Evolutionary conservation across 495 filamentous ascomycete genomes (phyloP), one percentile per base, ranked within the genome.

Genomic region (Tetracladium marchalianum): DNA sequence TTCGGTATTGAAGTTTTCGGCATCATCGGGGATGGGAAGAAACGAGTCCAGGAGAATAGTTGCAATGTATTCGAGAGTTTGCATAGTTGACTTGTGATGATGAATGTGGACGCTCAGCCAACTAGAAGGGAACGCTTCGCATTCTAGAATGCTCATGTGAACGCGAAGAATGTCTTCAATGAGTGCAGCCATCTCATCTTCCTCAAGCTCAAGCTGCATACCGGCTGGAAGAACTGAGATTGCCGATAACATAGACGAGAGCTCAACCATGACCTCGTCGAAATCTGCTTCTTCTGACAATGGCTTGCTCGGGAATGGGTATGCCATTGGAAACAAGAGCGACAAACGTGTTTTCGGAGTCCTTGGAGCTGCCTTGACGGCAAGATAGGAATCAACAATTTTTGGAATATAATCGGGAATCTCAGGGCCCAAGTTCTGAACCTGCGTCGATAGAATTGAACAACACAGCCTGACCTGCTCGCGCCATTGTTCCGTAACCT

Each of bases 61-160:
- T 11, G 82, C 81, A 16, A 96, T 66, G 48, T 85, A 83, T 61
- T 96, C 87, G n/a, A 99, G 72, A 11, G 81, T 84, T 47, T 83
- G 83, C 67, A 97, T 82, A 4, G 87, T 83, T 1, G 87, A 89
- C 59, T 86, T 89, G 61, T 97, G 92, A 57, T 99, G 88, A 62
- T 87, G 95, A 35, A 96, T 87, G 62, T 94, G 87, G 33, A 94
- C 76, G 60, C 87, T 95, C 33, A 99, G 73, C 93, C 92, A 98
- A 52, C 69, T 76, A 31, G 76, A 72, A 2, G 92, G 92, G 62
- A 96, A 99, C 0, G 93, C 85, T 50, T 93, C 87, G 51, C 89
- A 87, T 45, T 81, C 75, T 4, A 98, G 67, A 44, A 98, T 88
- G 43, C 87, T 95, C 61, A 85, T 85, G 55, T 93, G 85, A 4